Conservation (phyloP, 345 rosid species). For the Gossypium australe region DNA sequence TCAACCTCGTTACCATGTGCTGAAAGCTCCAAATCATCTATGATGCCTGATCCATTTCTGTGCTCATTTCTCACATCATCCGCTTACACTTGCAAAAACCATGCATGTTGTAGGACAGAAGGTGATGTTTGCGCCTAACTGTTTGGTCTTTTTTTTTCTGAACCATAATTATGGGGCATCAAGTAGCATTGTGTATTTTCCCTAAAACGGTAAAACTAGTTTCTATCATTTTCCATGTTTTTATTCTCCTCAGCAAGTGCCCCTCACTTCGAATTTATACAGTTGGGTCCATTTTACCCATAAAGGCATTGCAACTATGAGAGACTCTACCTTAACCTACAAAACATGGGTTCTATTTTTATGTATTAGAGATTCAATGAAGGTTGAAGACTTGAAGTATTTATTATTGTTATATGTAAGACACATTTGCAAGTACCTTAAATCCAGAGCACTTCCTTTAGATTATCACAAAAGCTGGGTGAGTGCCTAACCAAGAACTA, state of each 20-base stretch:
- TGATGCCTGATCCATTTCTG: not conserved
- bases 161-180: not conserved
- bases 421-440: too few relatives aligned
- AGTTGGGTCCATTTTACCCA: not conserved
- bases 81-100: not conserved
- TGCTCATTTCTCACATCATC: not conserved
- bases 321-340: not conserved
- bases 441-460: too few relatives aligned
- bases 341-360: not conserved
- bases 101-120: not conserved
- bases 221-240: not conserved
- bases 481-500: not conserved
- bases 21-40: slow-evolving; percentile 7
- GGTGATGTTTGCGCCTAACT: not conserved
- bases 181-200: not conserved
- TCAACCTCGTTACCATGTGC: slow-evolving; percentile 1
- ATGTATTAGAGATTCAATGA: not conserved
- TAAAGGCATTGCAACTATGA: not conserved
- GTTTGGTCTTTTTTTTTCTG: not conserved
- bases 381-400: too few relatives aligned
- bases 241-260: not conserved
- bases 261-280: not conserved
- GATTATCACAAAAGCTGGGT: too few relatives aligned
- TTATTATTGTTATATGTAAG: too few relatives aligned
- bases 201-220: not conserved